Evolutionary conservation across 768 basidiomycete genomes (phyloP), one percentile per base, ranked within the genome.

Genomic region (Lentinula guzmanii): DNA sequence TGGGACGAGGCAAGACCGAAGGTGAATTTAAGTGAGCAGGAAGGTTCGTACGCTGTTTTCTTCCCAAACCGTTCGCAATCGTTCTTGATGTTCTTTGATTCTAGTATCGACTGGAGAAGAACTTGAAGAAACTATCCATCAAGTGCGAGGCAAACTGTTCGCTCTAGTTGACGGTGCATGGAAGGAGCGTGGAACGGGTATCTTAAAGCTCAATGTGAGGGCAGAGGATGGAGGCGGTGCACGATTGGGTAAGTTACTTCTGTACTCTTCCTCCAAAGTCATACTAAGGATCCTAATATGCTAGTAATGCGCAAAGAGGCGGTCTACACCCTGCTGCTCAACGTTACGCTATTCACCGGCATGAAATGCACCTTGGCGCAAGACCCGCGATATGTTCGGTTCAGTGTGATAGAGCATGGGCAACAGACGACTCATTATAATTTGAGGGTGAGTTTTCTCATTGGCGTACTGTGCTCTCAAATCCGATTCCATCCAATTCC

Each of bases 241-340:
- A 60, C 86, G 90, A 48, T 74, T 92, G 53, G 79, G 90, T 90
- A 70, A 54, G 16, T 45, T 79, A 72, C 60, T 42, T 63, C 64
- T 53, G 58, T 62, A 33, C 41, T 28, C 28, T 18, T 55, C 37
- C 8, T 11, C 10, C 13, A 10, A 52, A 62, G 34, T 16, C 8
- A 48, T 60, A 16, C 53, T 50, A 70, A 33, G 41, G 34, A 56
- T 28, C 53, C 57, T 18, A 24, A 52, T 42, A 37, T 61, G 3
- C 18, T 65, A 92, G 91, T 93, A 18, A 91, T 93, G 90, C 82
- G 91, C 63, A 92, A 91, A 70, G 91, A 93, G 66, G 91, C 90
- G 0, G 90, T 92, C 18, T 87, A 85, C 69, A 79, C 88, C 2
- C 71, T 92, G 57, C 68, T 93, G 61, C 76, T 93, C 48, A 93